Evolutionary conservation across 1,284 basidiomycete species (phyloP).

Genomic region (Entoloma clypeatum): DNA sequence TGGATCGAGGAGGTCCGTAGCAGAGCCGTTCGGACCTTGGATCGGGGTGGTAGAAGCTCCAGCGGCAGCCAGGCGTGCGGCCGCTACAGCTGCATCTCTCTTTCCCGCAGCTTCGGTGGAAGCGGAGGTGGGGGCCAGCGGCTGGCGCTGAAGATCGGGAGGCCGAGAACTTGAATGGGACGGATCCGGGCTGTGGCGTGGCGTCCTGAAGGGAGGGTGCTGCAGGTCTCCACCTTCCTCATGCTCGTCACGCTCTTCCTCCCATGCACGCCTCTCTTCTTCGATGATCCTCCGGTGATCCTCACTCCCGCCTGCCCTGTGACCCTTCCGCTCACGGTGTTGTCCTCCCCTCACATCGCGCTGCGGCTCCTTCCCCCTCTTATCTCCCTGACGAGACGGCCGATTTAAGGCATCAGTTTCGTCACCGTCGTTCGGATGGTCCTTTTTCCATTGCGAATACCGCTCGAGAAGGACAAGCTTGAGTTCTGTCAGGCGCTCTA

Average conservation of each 20-base stretch:
- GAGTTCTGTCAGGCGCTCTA: constrained; percentile 46
- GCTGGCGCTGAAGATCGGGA: not conserved
- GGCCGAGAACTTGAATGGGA: too few species aligned
- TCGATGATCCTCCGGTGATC: too few species aligned
- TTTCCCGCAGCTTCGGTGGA: constrained; percentile 5
- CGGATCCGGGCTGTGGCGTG: too few species aligned
- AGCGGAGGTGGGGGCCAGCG: not conserved
- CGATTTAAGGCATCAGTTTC: constrained; percentile 2
- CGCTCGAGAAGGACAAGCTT: constrained; percentile 50
- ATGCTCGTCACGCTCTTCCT: constrained; percentile 5
- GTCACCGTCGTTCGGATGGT: constrained; percentile 26
- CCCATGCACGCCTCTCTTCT: not conserved
- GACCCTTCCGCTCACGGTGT: not conserved
- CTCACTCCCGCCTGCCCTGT: too few species aligned
- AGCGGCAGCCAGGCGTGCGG: constrained; percentile 15
- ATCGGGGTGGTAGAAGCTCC: not conserved
- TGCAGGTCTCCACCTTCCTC: not conserved
- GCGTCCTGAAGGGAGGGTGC: too few species aligned
- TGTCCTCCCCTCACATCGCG: not conserved
- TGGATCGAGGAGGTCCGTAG: too few species aligned
- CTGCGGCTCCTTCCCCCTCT: too few species aligned
- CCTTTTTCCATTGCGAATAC: constrained; percentile 45
- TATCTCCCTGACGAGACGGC: not conserved
- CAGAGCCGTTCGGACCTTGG: too few species aligned
- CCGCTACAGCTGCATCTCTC: constrained; percentile 15